Evolutionary conservation across 108 stramenopile genomes (phyloP), one percentile per base, ranked within the genome.

Genomic region (Nannochloropsis gaditana): DNA sequence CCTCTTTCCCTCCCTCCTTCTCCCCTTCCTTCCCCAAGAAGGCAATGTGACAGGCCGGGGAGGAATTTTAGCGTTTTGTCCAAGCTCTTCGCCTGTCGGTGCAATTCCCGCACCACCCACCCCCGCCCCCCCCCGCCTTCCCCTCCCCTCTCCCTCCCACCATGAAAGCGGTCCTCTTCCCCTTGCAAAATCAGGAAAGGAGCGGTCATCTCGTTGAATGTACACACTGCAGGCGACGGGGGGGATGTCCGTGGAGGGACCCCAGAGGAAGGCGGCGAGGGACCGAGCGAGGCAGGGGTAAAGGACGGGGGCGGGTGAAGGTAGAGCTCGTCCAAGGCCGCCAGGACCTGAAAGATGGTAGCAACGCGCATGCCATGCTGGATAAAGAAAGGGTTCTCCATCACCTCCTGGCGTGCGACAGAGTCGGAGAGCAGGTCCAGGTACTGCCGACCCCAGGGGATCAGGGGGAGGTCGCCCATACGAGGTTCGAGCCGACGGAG

Each of bases 121-220:
- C 47, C 47, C 15, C 47, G 11, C 47, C 15, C 47, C 47, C 47
- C 15, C 47, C 47, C 47, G 4, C 59, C 59, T n/a, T 73, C 59
- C 59, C 59, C n/a, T 3, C 59, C 59, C n/a, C 59, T n/a, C 59
- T 8, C 59, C 59, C 59, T 73, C 59, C 59, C 59, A n/a, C 59
- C 59, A 73, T 73, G 59, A n/a, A 73, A 73, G 4, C n/a, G 59
- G n/a, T 73, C 59, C 59, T 73, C 59, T 8, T 73, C 59, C 59
- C 59, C 59, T 73, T 73, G 59, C 6, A 73, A 73, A 2, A 73
- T 6, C 59, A 73, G 59, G 6, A 73, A 6, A 3, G 59, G 59
- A 6, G 59, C 59, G 19, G 59, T 73, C 5, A 73, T 15, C 59
- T 73, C 59, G 15, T 73, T n/a, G n/a, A 73, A 73, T 8, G 59